Conservation (phyloP, 495 filamentous ascomycete species). For the Penicillium riverlandense region DNA sequence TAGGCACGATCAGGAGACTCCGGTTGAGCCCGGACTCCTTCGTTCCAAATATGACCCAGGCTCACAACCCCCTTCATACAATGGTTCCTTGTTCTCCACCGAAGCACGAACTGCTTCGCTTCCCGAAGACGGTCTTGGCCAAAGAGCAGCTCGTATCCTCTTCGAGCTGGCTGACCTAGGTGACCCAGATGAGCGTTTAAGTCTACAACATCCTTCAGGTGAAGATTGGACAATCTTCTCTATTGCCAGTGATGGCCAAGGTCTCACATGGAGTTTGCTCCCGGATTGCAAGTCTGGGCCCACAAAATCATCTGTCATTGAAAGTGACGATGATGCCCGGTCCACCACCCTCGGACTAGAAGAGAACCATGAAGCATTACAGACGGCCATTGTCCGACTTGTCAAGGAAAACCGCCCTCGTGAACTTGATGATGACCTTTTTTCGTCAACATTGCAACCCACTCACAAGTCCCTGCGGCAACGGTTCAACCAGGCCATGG, state of each 20-base stretch:
- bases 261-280: conserved; percentile 63
- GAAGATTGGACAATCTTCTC: conserved; percentile 58
- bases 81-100: conserved; percentile 19
- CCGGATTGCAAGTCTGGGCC: conserved; percentile 11
- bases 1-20: no score
- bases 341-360: conserved; percentile 62
- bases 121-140: conserved; percentile 18
- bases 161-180: conserved; percentile 36
- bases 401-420: conserved; percentile 69
- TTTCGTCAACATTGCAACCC: background rate
- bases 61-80: conserved; percentile 11
- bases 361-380: conserved; percentile 75
- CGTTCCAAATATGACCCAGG: conserved; percentile 12
- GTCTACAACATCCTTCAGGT: conserved; percentile 31
- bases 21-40: conserved; percentile 21
- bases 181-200: conserved; percentile 25
- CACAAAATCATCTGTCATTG: conserved; percentile 6
- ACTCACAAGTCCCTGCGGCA: conserved; percentile 23
- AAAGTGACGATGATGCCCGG: conserved; percentile 49
- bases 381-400: conserved; percentile 73
- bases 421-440: conserved; percentile 14
- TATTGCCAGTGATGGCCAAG: conserved; percentile 61
- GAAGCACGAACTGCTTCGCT: conserved; percentile 20
- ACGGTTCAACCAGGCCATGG: conserved; percentile 34
- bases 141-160: conserved; percentile 34